Percentiles rank a stretch among this genome's conserved stretches.
Conservation (phyloP, 2,329 filamentous ascomycete genomes). For the Leptographium radiaticola region DNA sequence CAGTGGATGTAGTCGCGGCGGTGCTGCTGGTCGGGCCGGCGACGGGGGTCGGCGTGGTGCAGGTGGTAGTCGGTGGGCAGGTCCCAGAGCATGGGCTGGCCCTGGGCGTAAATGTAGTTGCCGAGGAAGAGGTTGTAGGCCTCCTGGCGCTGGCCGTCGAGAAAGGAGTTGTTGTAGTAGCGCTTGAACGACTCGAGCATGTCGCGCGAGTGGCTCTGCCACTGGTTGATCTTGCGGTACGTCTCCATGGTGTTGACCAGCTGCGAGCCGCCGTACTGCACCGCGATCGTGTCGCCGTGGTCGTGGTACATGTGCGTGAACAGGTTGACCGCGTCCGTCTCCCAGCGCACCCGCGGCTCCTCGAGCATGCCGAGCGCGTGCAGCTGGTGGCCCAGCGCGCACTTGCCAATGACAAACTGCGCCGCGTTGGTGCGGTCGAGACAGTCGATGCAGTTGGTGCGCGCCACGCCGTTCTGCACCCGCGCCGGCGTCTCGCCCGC, state of each 20-base stretch:
- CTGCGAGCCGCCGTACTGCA: conserved; percentile 95
- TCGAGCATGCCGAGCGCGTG: conserved; percentile 81
- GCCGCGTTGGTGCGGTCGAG: conserved; percentile 94
- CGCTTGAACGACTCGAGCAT: conserved; percentile 99
- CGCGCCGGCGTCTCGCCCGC: conserved; percentile 31
- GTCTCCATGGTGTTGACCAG: conserved; percentile 99
- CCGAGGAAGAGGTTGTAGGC: conserved; percentile 96
- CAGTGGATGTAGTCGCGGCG: conserved; percentile 68
- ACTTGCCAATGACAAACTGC: conserved; percentile 94
- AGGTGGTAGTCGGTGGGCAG: conserved; percentile 90
- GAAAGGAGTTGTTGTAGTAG: conserved; percentile 94
- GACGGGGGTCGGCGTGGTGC: conserved; percentile 73
- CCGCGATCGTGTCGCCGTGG: conserved; percentile 92
- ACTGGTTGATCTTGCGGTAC: conserved; percentile 97
- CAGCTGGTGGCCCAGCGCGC: conserved; percentile 81
- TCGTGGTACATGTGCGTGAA: conserved; percentile 99
- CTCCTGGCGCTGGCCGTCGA: conserved; percentile 95
- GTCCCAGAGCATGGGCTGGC: conserved; percentile 95
- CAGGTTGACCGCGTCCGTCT: conserved; percentile 88
- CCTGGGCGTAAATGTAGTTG: conserved; percentile 80
- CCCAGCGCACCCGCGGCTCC: conserved; percentile 67
- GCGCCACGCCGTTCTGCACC: conserved; percentile 81
- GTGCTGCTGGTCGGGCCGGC: conserved; percentile 40
- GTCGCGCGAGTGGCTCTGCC: conserved; percentile 92
- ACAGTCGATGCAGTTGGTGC: conserved; percentile 97